A percentile compares a stretch with the other conserved stretches of the same genome.
These are phyloP conservation scores for Oryza longistaminata DNA, from an alignment of 176 grass and related monocot genomes.

Conservation along the genomic window DNA sequence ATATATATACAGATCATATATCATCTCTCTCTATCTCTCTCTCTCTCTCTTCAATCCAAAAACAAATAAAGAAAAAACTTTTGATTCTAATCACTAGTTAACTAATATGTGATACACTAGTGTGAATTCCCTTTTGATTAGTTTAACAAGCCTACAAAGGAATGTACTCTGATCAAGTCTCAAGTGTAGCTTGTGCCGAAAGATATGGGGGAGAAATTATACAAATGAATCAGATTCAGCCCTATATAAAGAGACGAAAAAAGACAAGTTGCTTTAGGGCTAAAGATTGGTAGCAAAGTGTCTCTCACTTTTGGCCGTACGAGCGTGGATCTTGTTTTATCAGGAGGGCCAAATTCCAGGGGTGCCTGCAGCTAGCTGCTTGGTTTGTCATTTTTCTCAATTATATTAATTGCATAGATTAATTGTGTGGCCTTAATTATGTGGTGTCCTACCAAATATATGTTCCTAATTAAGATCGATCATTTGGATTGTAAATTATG, in stretches of 20 bases:
- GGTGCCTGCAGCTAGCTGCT: not conserved
- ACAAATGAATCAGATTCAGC: constrained; percentile 44
- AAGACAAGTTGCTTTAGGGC: constrained; percentile 43
- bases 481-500: not conserved
- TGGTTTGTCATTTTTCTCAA: not conserved
- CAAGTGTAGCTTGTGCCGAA: constrained; percentile 26
- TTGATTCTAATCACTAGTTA: not conserved
- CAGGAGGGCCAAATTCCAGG: not conserved
- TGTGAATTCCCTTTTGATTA: constrained; percentile 17
- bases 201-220: constrained; percentile 30
- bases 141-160: not conserved
- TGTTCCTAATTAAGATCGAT: not conserved
- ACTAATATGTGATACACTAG: not conserved
- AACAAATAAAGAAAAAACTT: not conserved
- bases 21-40: not conserved
- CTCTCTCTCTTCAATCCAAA: not conserved
- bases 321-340: constrained; percentile 26
- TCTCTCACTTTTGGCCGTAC: constrained; percentile 15
- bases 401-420: not conserved
- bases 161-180: constrained; percentile 34
- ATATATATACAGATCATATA: not conserved
- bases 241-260: constrained; percentile 45
- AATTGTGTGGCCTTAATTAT: not conserved
- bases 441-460: not conserved
- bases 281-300: constrained; percentile 20